Evolutionary conservation across 2,329 filamentous ascomycete genomes (phyloP).

Genomic region (Alternaria hordeiaustralica): DNA sequence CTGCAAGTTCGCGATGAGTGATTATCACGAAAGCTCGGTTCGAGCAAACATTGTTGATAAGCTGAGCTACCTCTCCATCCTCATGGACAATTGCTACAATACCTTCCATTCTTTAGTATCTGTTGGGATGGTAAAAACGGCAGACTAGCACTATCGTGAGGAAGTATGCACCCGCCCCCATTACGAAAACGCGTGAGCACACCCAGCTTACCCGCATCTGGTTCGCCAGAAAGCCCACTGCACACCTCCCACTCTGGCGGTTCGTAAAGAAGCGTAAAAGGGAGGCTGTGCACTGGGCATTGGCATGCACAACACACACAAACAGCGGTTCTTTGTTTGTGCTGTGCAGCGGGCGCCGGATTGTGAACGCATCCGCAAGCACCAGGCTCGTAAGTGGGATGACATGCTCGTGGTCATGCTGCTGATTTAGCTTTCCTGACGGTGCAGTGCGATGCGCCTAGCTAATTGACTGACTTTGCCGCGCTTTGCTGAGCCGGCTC

Average conservation of each 20-base stretch:
- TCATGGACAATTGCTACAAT: neutral
- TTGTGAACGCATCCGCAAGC: constrained; percentile 1
- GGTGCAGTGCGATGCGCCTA: neutral
- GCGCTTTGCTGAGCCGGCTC: constrained; percentile 11
- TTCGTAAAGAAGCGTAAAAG: constrained; percentile 1
- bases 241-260: neutral
- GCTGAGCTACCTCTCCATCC: neutral
- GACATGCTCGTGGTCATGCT: constrained; percentile 14
- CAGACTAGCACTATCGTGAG: constrained; percentile 1
- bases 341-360: constrained; percentile 14
- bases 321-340: neutral
- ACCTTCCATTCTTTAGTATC: neutral
- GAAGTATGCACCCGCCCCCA: neutral
- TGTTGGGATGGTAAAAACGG: neutral
- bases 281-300: constrained; percentile 22
- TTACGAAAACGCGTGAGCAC: neutral
- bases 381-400: constrained; percentile 1
- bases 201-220: constrained; percentile 4
- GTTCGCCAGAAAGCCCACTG: constrained; percentile 8
- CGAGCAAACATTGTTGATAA: neutral
- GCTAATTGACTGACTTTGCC: constrained; percentile 5
- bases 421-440: neutral
- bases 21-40: constrained; percentile 1
- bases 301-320: constrained; percentile 12
- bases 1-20: constrained; percentile 5